These are phyloP conservation scores for Periconia sp. DNA, from an alignment of 2,329 filamentous ascomycete genomes.

Conservation along the genomic window DNA sequence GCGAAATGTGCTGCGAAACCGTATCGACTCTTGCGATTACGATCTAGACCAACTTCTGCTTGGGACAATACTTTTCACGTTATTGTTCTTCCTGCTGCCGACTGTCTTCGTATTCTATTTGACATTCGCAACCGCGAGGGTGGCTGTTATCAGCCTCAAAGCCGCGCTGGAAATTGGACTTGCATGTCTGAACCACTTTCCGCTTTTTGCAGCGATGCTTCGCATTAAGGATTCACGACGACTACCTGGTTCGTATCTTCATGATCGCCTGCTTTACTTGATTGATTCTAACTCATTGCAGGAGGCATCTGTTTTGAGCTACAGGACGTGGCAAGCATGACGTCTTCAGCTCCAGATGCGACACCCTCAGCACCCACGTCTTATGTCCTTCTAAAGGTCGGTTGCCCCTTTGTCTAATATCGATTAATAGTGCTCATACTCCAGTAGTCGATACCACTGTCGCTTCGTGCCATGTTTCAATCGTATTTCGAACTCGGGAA, in stretches of 20 bases:
- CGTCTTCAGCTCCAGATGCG: conserved; percentile 45
- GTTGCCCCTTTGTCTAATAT: conserved; percentile 7
- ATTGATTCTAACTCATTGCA: conserved; percentile 11
- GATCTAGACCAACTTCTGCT: conserved; percentile 95
- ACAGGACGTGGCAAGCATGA: conserved; percentile 66
- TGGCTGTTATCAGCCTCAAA: conserved; percentile 93
- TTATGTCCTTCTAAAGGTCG: conserved; percentile 84
- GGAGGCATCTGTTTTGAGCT: conserved; percentile 91
- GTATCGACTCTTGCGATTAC: conserved; percentile 98
- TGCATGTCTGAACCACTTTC: conserved; percentile 96
- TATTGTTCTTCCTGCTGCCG: conserved; percentile 92
- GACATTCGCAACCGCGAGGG: conserved; percentile 91
- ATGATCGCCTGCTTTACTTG: neutral
- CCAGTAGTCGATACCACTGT: conserved; percentile 75
- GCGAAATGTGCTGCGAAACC: conserved; percentile 93
- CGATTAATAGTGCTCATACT: conserved; percentile 1
- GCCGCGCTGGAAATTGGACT: conserved; percentile 88
- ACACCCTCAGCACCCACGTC: conserved; percentile 66
- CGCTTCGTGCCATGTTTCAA: conserved; percentile 92
- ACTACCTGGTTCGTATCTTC: conserved; percentile 70
- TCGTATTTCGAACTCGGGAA: conserved; percentile 96
- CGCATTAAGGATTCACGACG: conserved; percentile 90
- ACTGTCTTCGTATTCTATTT: conserved; percentile 97
- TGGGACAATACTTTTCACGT: conserved; percentile 93
- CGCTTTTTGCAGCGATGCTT: conserved; percentile 95